These are phyloP conservation scores for Taphrina populina DNA, from an alignment of 1,139 yeast genomes.

Conservation along the genomic window DNA sequence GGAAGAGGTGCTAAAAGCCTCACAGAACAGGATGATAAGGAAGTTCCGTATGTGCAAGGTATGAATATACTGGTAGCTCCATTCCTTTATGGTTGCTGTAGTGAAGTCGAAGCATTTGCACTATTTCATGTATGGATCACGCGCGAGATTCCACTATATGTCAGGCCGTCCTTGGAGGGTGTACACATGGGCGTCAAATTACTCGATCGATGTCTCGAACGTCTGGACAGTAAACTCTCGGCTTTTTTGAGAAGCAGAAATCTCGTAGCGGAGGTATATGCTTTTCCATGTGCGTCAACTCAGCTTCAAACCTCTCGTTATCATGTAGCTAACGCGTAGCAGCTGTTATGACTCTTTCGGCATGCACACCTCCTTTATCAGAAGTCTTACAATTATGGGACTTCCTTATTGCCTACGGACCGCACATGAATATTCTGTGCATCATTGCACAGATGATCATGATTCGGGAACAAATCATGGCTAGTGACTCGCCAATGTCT, in stretches of 20 bases:
- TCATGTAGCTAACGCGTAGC: slow-evolving; percentile 1
- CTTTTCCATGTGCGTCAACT: slow-evolving; percentile 58
- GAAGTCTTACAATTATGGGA: slow-evolving; percentile 86
- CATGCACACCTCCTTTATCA: slow-evolving; percentile 81
- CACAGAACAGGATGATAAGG: slow-evolving; percentile 14
- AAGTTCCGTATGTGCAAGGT: slow-evolving; percentile 72
- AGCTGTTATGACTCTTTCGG: slow-evolving; percentile 76
- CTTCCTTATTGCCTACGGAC: slow-evolving; percentile 84
- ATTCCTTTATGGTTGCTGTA: slow-evolving; percentile 67
- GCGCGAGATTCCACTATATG: slow-evolving; percentile 70
- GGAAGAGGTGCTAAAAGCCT: not conserved
- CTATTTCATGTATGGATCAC: slow-evolving; percentile 61
- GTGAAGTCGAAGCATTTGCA: slow-evolving; percentile 85
- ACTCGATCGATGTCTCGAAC: slow-evolving; percentile 67
- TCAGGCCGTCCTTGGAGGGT: slow-evolving; percentile 74
- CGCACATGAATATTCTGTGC: slow-evolving; percentile 80
- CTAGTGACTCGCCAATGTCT: slow-evolving; percentile 29
- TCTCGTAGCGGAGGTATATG: slow-evolving; percentile 77
- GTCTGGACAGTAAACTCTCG: slow-evolving; percentile 72
- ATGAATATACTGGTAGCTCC: slow-evolving; percentile 88
- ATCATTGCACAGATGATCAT: slow-evolving; percentile 79
- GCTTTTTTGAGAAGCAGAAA: slow-evolving; percentile 62
- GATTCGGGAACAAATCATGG: slow-evolving; percentile 44
- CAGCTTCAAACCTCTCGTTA: not conserved
- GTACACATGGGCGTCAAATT: slow-evolving; percentile 70